Evolutionary conservation across 495 filamentous ascomycete genomes (phyloP).

Genomic region (Stereocaulon alpinum): DNA sequence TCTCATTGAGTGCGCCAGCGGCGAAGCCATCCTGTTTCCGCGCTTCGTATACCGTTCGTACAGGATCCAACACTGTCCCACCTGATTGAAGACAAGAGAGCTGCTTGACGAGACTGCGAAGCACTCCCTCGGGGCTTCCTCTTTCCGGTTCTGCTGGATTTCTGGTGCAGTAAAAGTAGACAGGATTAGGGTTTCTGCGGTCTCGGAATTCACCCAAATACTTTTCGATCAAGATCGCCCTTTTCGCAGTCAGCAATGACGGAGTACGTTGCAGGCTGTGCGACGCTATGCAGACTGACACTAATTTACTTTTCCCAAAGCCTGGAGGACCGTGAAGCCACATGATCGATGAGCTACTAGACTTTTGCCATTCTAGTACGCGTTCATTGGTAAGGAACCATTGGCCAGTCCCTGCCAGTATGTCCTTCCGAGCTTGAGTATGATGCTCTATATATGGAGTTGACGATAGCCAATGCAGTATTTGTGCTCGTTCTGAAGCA

Average conservation of each 20-base stretch:
- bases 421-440: conserved; percentile 4
- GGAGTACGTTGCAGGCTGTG: background rate
- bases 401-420: conserved; percentile 8
- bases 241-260: background rate
- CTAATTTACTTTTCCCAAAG: conserved; percentile 10
- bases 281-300: background rate
- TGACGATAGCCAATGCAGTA: conserved; percentile 11
- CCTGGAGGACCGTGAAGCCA: conserved; percentile 13
- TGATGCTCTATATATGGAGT: conserved; percentile 11
- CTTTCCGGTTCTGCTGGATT: background rate
- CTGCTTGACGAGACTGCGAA: background rate
- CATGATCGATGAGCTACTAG: conserved; percentile 7
- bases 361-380: background rate
- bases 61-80: background rate
- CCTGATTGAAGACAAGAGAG: background rate
- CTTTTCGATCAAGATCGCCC: background rate
- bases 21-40: conserved; percentile 2
- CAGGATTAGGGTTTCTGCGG: background rate
- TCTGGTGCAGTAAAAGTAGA: background rate
- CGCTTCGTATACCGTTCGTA: background rate
- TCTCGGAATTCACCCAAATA: background rate
- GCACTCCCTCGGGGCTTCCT: background rate
- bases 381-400: conserved; percentile 10
- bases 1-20: background rate
- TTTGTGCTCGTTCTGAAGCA: background rate